Percentiles rank a stretch among this genome's conserved stretches.
phyloP scores from a whole-genome alignment of 768 basidiomycete genomes.

The Obba rivulosa region DNA sequence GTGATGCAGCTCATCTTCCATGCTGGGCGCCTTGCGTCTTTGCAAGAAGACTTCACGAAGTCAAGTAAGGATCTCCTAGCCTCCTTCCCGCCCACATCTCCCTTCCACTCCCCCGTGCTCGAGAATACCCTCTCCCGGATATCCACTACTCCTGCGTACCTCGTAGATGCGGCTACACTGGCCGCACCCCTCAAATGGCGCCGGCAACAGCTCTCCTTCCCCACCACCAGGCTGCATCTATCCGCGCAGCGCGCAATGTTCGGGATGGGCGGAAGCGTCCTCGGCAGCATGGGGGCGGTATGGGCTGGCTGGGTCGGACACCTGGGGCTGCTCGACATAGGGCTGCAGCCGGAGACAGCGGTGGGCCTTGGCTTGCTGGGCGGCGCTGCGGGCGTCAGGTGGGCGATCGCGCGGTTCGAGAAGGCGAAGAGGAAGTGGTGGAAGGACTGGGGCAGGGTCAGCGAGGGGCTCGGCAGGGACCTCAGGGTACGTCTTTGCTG shows the following conservation, averaged over 20 bases:
- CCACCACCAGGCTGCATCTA: constrained; percentile 57
- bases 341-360: constrained; percentile 51
- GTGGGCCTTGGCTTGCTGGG: constrained; percentile 54
- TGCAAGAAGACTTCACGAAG: constrained; percentile 39
- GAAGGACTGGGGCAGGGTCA: constrained; percentile 59
- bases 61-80: constrained; percentile 37
- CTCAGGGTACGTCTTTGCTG: constrained; percentile 42
- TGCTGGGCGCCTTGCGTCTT: constrained; percentile 48
- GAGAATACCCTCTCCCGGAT: constrained; percentile 55
- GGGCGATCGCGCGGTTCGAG: constrained; percentile 66
- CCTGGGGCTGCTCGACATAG: constrained; percentile 36
- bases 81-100: constrained; percentile 30
- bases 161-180: constrained; percentile 41
- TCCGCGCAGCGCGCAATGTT: constrained; percentile 55
- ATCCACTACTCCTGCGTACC: constrained; percentile 37
- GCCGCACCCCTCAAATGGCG: constrained; percentile 47
- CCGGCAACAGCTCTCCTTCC: constrained; percentile 48
- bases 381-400: constrained; percentile 45
- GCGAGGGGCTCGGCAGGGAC: constrained; percentile 60
- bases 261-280: constrained; percentile 42
- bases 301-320: constrained; percentile 64
- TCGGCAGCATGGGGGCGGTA: constrained; percentile 45
- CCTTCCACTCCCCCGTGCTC: constrained; percentile 50
- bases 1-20: constrained; percentile 56
- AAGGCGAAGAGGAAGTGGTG: constrained; percentile 61